Base-by-base conservation (phyloP, 331 rosid genomes). In the Arachis monticola region DNA sequence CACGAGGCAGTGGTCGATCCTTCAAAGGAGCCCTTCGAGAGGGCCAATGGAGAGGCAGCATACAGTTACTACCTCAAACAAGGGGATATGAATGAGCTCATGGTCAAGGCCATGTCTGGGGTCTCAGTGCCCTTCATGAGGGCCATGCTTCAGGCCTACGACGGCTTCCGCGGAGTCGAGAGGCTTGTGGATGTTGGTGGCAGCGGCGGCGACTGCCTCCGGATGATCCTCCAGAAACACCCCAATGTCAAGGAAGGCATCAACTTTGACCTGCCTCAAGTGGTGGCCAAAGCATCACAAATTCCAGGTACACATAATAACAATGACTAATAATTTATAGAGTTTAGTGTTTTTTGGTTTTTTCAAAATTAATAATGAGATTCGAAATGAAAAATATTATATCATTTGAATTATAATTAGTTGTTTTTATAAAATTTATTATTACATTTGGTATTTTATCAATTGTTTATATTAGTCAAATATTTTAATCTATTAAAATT, bases 131-230 rank as follows among this genome's bases (percentile, higher is more conserved):
- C 97, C 70, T 87, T 94, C 89, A 87, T 91, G 78, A 91, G 70
- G 73, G 89, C 92, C 10, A 13, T 90, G 58, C 12, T 94, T 76
- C 88, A 79, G n/a, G 84, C 85, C 11, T 94, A 94, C 52, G 76
- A 84, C 56, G 99, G 96, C 31, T 87, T 94, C 41, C 65, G 71
- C 17, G 91, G 91, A 3, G 93, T 90, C 7, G 35, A 60, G 65
- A 88, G 58, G 66, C 69, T 94, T 11, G 97, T 94, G 5, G 99
- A 94, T 52, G 97, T 94, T 4, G 99, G 97, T 1, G 99, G 99
- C n/a, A 94, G 97, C 27, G 96, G 87, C 2, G 96, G 95, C 5
- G 96, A 94, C 75, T 91, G 98, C 86, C 87, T 94, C 70, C 63
- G 83, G 51, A 94, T 91, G 99, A 94, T 94, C 65, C 5, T 91